Evolutionary conservation across 768 basidiomycete species (phyloP).

Genomic region (Mycena floridula): DNA sequence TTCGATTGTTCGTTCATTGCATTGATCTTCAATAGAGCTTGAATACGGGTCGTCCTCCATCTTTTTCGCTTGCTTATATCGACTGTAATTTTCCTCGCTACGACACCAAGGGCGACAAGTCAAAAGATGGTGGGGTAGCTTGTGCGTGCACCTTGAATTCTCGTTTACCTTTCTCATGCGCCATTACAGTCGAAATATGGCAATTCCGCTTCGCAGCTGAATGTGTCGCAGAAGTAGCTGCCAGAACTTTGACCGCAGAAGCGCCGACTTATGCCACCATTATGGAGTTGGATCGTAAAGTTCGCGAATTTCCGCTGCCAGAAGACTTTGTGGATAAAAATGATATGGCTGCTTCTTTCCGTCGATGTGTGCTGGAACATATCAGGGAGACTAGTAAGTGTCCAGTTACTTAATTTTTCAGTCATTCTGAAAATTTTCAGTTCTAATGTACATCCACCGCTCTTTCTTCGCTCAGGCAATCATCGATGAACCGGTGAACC

Average conservation of each 20-base stretch:
- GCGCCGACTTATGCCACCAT: slow-evolving; percentile 58
- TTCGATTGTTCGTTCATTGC: background rate
- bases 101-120: slow-evolving; percentile 21
- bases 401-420: background rate
- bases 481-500: slow-evolving; percentile 60
- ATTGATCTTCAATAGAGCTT: slow-evolving; percentile 41
- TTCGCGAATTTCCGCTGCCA: slow-evolving; percentile 59
- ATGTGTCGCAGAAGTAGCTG: slow-evolving; percentile 57
- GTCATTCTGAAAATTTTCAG: slow-evolving; percentile 19
- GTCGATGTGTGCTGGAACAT: slow-evolving; percentile 42
- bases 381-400: slow-evolving; percentile 38
- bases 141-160: slow-evolving; percentile 6
- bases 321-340: slow-evolving; percentile 30
- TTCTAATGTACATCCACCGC: slow-evolving; percentile 58
- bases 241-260: slow-evolving; percentile 57
- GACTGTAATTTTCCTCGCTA: slow-evolving; percentile 59
- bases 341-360: slow-evolving; percentile 34
- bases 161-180: slow-evolving; percentile 1
- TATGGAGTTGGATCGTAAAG: slow-evolving; percentile 62
- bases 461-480: slow-evolving; percentile 70
- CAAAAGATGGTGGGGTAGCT: slow-evolving; percentile 16
- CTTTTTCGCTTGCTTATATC: slow-evolving; percentile 57
- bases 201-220: slow-evolving; percentile 59
- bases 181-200: slow-evolving; percentile 48
- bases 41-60: slow-evolving; percentile 64